Conservation (phyloP, 2,329 filamentous ascomycete species). For the Pyrenophora teres region DNA sequence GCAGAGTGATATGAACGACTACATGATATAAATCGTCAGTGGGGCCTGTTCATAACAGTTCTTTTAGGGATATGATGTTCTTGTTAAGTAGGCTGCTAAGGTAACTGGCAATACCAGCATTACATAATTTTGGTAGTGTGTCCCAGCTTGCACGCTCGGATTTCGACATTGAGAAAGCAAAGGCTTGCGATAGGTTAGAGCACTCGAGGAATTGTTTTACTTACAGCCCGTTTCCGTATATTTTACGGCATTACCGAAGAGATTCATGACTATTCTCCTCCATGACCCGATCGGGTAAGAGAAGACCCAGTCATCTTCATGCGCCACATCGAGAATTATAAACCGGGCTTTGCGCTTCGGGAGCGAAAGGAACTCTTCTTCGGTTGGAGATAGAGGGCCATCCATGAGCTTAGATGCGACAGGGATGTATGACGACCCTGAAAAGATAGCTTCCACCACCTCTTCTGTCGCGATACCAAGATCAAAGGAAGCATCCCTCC, state of each 20-base stretch:
- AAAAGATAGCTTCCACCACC: conserved; percentile 33
- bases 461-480: conserved; percentile 27
- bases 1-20: conserved; percentile 35
- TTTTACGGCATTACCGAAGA: conserved; percentile 47
- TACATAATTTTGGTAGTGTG: background rate
- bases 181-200: background rate
- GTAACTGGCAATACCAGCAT: background rate
- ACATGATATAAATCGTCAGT: background rate
- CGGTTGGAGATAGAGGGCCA: conserved; percentile 4
- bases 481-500: conserved; percentile 26
- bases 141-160: background rate
- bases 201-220: background rate
- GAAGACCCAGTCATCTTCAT: conserved; percentile 49
- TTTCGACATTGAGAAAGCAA: too few relatives aligned
- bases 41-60: background rate
- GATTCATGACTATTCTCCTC: conserved; percentile 45
- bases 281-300: conserved; percentile 46
- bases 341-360: conserved; percentile 27
- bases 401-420: conserved; percentile 16
- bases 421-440: conserved; percentile 41
- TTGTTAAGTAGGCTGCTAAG: background rate
- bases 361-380: background rate
- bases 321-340: conserved; percentile 33
- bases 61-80: background rate
- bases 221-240: conserved; percentile 38